Evolutionary conservation across 2,329 filamentous ascomycete genomes (phyloP), one percentile per base, ranked within the genome.

Genomic region (Fusarium torreyae): DNA sequence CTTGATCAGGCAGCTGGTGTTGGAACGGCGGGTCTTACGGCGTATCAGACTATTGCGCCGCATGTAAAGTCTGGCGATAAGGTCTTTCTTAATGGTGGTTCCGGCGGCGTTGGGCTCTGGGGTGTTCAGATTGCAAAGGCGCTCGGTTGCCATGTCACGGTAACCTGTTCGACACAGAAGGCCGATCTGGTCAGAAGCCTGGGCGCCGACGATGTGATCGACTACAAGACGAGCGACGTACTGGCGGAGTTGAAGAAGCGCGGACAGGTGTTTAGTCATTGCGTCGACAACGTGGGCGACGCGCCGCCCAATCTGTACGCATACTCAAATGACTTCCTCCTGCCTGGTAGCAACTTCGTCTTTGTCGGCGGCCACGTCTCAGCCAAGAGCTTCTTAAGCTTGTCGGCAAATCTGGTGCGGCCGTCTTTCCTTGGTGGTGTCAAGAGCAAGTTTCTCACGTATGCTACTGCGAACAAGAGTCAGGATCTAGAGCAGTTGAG

Each of bases 61-160:
- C 77, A 84, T 58, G 82, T 86, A 57, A 81, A 82, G 51, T 63
- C 77, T 6, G 87, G 87, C n/a, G 83, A 86, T 53, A 85, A 83
- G 70, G 81, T 92, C 14, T 88, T 92, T 62, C 85, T 92, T 74
- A 91, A 91, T 62, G 89, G 88, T 7, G 88, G 89, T 0, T 88
- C 86, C 0, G 90, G 90, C 3, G 90, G 90, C 1, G 85, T 84
- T 2, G 90, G 90, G 2, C 83, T 85, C 0, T 90, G 84, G 63
- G 86, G 82, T 0, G 87, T 92, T 46, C 90, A 92, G 73, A 84
- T 92, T 24, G 89, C 88, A 9, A 92, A 92, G 72, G 78, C 81
- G 0, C 69, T 89, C 6, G 89, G 89, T 1, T 89, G 87, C 56
- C 81, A 86, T 57, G 89, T 92, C 17, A 88, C 87, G 0, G 83